Percentiles rank a stretch among this genome's conserved stretches.
phyloP scores from a whole-genome alignment of 164 flowering plant genomes.

The Platanus orientalis region DNA sequence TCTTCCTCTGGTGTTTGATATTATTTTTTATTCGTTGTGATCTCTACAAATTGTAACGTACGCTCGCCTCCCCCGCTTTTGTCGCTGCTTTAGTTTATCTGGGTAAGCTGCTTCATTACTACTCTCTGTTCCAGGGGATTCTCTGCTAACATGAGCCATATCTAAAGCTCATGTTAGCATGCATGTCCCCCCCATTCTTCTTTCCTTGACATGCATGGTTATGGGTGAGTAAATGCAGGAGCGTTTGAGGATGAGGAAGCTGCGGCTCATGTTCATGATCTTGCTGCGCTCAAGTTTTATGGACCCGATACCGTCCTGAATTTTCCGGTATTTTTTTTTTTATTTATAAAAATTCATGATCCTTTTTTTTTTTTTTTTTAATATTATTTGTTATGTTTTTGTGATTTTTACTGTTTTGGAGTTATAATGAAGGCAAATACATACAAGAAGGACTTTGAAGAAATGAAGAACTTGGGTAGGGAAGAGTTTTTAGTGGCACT shows the following conservation, averaged over 20 bases:
- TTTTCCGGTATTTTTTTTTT: constrained; percentile 56
- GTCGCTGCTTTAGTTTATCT: constrained; percentile 65
- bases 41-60: constrained; percentile 38
- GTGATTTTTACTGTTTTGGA: too few species aligned
- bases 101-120: constrained; percentile 37
- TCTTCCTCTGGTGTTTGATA: constrained; percentile 7
- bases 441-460: constrained; percentile 59
- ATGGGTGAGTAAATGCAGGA: constrained; percentile 34
- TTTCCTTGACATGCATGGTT: not conserved
- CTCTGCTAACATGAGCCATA: not conserved
- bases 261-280: constrained; percentile 89
- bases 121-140: constrained; percentile 3
- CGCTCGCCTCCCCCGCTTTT: constrained; percentile 29
- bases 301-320: constrained; percentile 68
- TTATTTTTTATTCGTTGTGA: constrained; percentile 17
- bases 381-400: not conserved
- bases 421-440: constrained; percentile 44
- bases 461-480: constrained; percentile 54
- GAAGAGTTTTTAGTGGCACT: constrained; percentile 78
- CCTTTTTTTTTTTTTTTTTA: not conserved
- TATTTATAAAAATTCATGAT: too few species aligned
- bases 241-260: constrained; percentile 89
- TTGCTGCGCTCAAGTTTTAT: constrained; percentile 95
- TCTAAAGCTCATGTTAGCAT: not conserved
- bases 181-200: not conserved